phyloP scores from a whole-genome alignment of 1,139 yeast species.

The Meyerozyma athensensis region DNA sequence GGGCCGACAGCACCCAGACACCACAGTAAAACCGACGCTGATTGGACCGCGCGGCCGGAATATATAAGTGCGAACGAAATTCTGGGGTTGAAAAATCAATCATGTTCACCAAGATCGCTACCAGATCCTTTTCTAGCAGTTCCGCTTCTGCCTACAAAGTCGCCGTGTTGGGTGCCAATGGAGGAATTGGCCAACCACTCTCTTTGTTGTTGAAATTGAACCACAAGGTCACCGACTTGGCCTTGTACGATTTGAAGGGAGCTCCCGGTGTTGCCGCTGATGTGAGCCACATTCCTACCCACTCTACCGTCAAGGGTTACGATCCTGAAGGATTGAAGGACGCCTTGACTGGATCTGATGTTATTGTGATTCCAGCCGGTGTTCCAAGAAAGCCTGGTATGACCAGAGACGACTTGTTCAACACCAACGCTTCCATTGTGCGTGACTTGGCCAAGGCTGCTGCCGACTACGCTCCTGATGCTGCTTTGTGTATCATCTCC shows the following conservation, averaged over 20 bases:
- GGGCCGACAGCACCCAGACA: neutral
- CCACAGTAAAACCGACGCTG: neutral
- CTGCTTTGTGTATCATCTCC: constrained; percentile 74
- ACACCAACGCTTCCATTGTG: constrained; percentile 88
- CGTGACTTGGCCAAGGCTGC: constrained; percentile 77
- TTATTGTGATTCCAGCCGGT: constrained; percentile 92
- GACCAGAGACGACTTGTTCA: constrained; percentile 95
- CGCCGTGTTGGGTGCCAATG: constrained; percentile 75
- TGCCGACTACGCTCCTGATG: constrained; percentile 69
- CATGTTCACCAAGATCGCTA: constrained; percentile 48
- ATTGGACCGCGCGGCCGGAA: neutral
- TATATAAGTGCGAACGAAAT: constrained; percentile 3
- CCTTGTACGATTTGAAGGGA: constrained; percentile 84
- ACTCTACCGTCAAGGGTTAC: constrained; percentile 64
- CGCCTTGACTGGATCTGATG: constrained; percentile 68
- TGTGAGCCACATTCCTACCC: constrained; percentile 83
- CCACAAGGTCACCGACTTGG: constrained; percentile 55
- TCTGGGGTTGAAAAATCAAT: constrained; percentile 5
- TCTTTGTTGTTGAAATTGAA: constrained; percentile 75
- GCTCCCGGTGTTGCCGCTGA: constrained; percentile 94
- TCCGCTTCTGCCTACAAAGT: constrained; percentile 65
- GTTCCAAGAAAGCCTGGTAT: constrained; percentile 98
- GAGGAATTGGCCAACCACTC: constrained; percentile 93
- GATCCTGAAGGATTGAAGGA: constrained; percentile 56
- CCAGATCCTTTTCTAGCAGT: constrained; percentile 67